Evolutionary conservation across 73 alveolate genomes (phyloP).

Genomic region (Tetrahymena borealis): DNA sequence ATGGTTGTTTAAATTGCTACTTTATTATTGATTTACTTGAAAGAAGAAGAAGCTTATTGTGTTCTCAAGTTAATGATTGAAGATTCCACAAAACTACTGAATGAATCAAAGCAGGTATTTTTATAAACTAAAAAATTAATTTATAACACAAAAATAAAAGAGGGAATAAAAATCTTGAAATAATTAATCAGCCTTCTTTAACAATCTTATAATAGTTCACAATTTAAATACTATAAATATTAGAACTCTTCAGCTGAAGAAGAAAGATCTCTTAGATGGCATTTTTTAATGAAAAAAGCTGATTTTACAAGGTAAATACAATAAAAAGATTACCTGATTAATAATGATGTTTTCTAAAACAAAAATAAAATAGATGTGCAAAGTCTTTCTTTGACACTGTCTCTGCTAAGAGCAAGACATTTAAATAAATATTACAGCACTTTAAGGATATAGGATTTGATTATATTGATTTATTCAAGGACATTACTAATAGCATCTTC

Average conservation of each 20-base stretch:
- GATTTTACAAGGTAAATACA: slow-evolving; percentile 20
- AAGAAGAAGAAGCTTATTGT: slow-evolving; percentile 36
- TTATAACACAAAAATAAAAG: too few relatives aligned
- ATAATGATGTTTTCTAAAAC: not conserved
- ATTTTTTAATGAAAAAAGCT: slow-evolving; percentile 20
- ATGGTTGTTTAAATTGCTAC: slow-evolving; percentile 21
- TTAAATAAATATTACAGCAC: not conserved
- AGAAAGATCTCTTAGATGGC: slow-evolving; percentile 32
- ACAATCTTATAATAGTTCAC: not conserved
- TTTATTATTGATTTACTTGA: slow-evolving; percentile 8
- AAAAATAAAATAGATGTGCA: slow-evolving; percentile 3
- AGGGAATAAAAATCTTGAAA: not conserved
- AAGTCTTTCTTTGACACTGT: slow-evolving; percentile 33
- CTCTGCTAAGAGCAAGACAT: slow-evolving; percentile 20
- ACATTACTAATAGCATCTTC: slow-evolving; percentile 26
- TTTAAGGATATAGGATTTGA: slow-evolving; percentile 20
- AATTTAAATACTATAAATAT: not conserved
- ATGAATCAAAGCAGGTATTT: not conserved
- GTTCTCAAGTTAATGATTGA: slow-evolving; percentile 27
- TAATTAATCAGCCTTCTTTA: not conserved
- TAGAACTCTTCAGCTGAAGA: not conserved
- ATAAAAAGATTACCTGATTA: not conserved
- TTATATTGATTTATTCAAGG: slow-evolving; percentile 27
- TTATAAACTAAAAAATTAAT: not conserved
- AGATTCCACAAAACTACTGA: slow-evolving; percentile 15